A percentile compares a stretch with the other conserved stretches of the same genome.
phyloP scores from a whole-genome alignment of 805 yeast species.

The Pichia exigua region DNA sequence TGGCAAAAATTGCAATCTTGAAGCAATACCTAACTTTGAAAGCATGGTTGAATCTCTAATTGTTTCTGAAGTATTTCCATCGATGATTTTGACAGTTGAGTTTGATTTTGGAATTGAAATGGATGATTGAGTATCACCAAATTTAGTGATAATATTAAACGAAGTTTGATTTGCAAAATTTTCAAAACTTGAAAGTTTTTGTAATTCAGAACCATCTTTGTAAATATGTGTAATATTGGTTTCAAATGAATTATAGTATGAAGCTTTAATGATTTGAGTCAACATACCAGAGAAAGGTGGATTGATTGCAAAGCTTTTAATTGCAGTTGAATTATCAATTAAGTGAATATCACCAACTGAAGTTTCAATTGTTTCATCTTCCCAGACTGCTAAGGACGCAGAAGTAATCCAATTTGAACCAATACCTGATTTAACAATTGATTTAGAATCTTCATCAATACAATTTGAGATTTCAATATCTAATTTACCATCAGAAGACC shows the following conservation, averaged over 20 bases:
- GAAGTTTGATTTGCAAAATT: slow-evolving; percentile 31
- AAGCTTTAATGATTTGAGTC: slow-evolving; percentile 33
- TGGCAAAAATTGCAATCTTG: slow-evolving; percentile 16
- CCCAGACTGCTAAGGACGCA: slow-evolving; percentile 51
- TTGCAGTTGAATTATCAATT: slow-evolving; percentile 25
- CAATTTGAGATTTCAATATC: slow-evolving; percentile 50
- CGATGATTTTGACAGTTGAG: slow-evolving; percentile 22
- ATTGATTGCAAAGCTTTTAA: slow-evolving; percentile 27
- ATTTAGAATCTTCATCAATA: slow-evolving; percentile 30
- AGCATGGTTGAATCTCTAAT: slow-evolving; percentile 17
- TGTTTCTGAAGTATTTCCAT: slow-evolving; percentile 14
- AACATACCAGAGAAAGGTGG: slow-evolving; percentile 32
- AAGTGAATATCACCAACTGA: slow-evolving; percentile 33
- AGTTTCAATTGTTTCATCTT: slow-evolving; percentile 32
- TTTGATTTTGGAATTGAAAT: slow-evolving; percentile 19
- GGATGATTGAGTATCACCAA: slow-evolving; percentile 34
- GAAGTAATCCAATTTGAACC: slow-evolving; percentile 56
- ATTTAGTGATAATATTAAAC: slow-evolving; percentile 30
- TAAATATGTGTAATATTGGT: slow-evolving; percentile 33
- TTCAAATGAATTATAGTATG: slow-evolving; percentile 27
- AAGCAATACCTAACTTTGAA: slow-evolving; percentile 27
- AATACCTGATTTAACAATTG: slow-evolving; percentile 27
- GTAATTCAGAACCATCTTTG: slow-evolving; percentile 30
- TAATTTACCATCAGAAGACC: slow-evolving; percentile 38
- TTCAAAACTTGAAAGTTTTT: slow-evolving; percentile 24